A percentile compares a stretch with the other conserved stretches of the same genome.
phyloP scores from a whole-genome alignment of 2,329 filamentous ascomycete species.

The Plectosphaerella sp. region DNA sequence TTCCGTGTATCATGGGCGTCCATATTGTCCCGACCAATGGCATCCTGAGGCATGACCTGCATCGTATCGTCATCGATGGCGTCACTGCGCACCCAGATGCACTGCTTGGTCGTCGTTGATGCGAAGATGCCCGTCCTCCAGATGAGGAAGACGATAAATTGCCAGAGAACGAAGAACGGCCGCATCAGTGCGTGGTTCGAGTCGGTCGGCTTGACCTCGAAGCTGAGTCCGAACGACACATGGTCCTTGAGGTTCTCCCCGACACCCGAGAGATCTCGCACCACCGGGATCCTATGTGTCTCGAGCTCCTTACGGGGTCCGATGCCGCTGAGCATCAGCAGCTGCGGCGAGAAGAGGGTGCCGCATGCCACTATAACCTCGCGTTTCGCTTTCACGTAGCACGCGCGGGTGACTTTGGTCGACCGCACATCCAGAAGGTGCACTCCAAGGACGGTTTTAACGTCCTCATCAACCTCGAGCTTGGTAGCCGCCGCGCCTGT shows the following conservation, averaged over 20 bases:
- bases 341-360: slow-evolving; percentile 21
- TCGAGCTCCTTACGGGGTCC: slow-evolving; percentile 17
- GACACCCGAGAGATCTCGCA: slow-evolving; percentile 19
- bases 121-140: slow-evolving; percentile 19
- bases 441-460: slow-evolving; percentile 17
- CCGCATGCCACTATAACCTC: slow-evolving; percentile 26
- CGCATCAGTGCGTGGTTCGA: slow-evolving; percentile 16
- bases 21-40: slow-evolving; percentile 9
- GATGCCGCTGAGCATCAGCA: slow-evolving; percentile 27
- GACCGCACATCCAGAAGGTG: slow-evolving; percentile 10
- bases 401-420: slow-evolving; percentile 6
- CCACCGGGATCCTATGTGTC: slow-evolving; percentile 13
- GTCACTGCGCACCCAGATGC: slow-evolving; percentile 18
- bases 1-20: slow-evolving; percentile 15
- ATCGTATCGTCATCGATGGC: slow-evolving; percentile 22
- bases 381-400: slow-evolving; percentile 16
- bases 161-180: slow-evolving; percentile 18
- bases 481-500: slow-evolving; percentile 21
- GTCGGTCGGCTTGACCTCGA: slow-evolving; percentile 18
- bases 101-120: slow-evolving; percentile 11
- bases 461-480: slow-evolving; percentile 16
- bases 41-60: slow-evolving; percentile 7
- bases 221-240: slow-evolving; percentile 17
- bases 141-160: slow-evolving; percentile 22
- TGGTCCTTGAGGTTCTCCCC: slow-evolving; percentile 23